Evolutionary conservation across 192 early-diverging fungal species (phyloP), one percentile per base, ranked within the genome.

Genomic region (Backusella sp.): DNA sequence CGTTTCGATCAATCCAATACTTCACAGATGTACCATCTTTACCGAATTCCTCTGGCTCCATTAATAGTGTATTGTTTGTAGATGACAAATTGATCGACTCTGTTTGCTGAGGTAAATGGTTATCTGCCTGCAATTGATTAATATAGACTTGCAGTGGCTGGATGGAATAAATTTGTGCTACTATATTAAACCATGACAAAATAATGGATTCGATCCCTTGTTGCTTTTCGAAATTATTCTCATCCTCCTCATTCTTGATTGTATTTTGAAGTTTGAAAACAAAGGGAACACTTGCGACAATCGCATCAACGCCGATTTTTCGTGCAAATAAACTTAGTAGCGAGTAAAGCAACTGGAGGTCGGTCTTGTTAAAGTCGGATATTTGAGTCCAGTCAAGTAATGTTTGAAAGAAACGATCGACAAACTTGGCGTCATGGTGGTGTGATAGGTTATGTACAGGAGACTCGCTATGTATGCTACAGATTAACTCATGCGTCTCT

Each of bases 231-330:
- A 62, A 62, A n/a, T 9, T 28, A 0, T 28, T 12, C 7, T 62
- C 23, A 0, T 62, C 9, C 7, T 62, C 9, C 7, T 62, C 23
- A 62, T 52, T 75, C 39, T 53, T 72, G 42, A 39, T 66, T 62
- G 26, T 76, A 32, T 39, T 41, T 68, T 80, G 79, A 23, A 80
- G 14, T 32, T 76, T 71, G 70, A 80, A 80, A 11, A 80, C 36
- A n/a, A 80, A 35, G 9, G 79, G 74, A 19, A 80, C 37, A 9
- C 49, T 44, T n/a, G 59, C 44, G 35, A 80, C 72, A 23, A 74
- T 80, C 3, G 73, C 79, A 68, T 80, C 74, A 17, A 74, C 49
- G 11, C 74, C 74, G 30, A 80, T 76, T 17, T 68, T 75, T 9
- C 70, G 52, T 2, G 74, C 68, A 21, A 80, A 56, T 15, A 32